phyloP scores from a whole-genome alignment of 2,329 filamentous ascomycete genomes.

The Penicillium sp. region DNA sequence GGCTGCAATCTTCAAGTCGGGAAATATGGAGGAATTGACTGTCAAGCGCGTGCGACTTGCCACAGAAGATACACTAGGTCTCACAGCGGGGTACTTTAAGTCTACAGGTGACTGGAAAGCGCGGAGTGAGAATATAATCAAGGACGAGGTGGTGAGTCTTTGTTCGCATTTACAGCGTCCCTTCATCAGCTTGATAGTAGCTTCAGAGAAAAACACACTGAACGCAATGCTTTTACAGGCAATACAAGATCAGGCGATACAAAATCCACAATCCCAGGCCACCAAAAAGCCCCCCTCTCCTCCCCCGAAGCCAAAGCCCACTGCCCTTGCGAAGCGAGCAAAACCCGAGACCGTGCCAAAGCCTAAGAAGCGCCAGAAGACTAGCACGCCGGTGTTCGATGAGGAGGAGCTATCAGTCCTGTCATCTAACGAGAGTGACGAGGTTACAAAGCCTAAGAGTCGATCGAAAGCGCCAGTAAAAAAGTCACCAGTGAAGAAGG shows the following conservation, averaged over 20 bases:
- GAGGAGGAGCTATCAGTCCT: slow-evolving; percentile 16
- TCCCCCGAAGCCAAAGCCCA: slow-evolving; percentile 19
- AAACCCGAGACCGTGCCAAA: slow-evolving; percentile 23
- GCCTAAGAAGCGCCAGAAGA: slow-evolving; percentile 39
- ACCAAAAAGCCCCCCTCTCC: slow-evolving; percentile 17
- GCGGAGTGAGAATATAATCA: slow-evolving; percentile 55
- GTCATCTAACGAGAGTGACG: slow-evolving; percentile 24
- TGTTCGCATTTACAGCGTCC: background rate
- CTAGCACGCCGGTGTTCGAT: slow-evolving; percentile 28
- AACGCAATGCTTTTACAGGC: slow-evolving; percentile 27
- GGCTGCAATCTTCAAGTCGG: slow-evolving; percentile 35
- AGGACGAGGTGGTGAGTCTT: slow-evolving; percentile 51
- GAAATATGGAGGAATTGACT: slow-evolving; percentile 54
- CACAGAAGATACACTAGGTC: slow-evolving; percentile 53
- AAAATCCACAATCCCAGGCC: slow-evolving; percentile 13
- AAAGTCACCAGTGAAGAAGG: slow-evolving; percentile 10
- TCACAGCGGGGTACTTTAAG: slow-evolving; percentile 58
- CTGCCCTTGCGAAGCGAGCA: slow-evolving; percentile 30
- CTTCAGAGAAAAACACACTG: slow-evolving; percentile 3
- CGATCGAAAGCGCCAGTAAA: slow-evolving; percentile 8
- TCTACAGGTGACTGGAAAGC: slow-evolving; percentile 54
- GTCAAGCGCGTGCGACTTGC: slow-evolving; percentile 57
- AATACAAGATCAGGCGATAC: slow-evolving; percentile 30
- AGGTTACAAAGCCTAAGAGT: slow-evolving; percentile 23
- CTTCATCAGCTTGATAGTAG: background rate